Evolutionary conservation across 768 basidiomycete species (phyloP).

Genomic region (Hysterangium stoloniferum): DNA sequence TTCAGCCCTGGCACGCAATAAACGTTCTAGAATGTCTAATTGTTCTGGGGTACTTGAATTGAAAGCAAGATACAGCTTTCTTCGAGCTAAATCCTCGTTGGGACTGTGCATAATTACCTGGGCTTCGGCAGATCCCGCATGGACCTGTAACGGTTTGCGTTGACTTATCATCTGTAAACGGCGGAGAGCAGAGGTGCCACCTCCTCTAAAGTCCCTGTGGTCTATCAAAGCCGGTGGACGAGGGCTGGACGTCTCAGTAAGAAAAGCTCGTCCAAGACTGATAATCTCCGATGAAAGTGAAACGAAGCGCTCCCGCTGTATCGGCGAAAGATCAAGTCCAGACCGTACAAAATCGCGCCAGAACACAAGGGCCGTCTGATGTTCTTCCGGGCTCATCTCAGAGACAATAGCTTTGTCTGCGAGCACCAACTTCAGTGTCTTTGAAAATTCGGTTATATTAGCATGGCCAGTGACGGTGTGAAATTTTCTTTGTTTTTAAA

Average conservation of each 20-base stretch:
- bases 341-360: conserved; percentile 97
- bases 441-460: no score
- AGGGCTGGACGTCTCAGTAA: conserved; percentile 55
- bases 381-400: conserved; percentile 65
- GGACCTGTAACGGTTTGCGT: conserved; percentile 45
- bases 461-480: no score
- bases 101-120: conserved; percentile 91
- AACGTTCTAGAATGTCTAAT: conserved; percentile 64
- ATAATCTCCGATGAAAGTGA: conserved; percentile 85
- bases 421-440: conserved; percentile 69
- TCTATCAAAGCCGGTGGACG: conserved; percentile 63
- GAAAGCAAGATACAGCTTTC: conserved; percentile 74
- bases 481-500: no score
- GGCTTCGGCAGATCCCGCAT: conserved; percentile 83
- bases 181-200: neutral
- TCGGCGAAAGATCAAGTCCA: conserved; percentile 80
- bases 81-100: conserved; percentile 73
- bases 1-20: conserved; percentile 72
- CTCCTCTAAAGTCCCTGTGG: conserved; percentile 58
- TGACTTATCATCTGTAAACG: conserved; percentile 7
- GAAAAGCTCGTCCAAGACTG: conserved; percentile 78
- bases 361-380: conserved; percentile 86
- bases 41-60: conserved; percentile 71
- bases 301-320: conserved; percentile 75
- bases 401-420: conserved; percentile 58